phyloP scores from a whole-genome alignment of 2,329 filamentous ascomycete species.

The Nigrospora osmanthi region DNA sequence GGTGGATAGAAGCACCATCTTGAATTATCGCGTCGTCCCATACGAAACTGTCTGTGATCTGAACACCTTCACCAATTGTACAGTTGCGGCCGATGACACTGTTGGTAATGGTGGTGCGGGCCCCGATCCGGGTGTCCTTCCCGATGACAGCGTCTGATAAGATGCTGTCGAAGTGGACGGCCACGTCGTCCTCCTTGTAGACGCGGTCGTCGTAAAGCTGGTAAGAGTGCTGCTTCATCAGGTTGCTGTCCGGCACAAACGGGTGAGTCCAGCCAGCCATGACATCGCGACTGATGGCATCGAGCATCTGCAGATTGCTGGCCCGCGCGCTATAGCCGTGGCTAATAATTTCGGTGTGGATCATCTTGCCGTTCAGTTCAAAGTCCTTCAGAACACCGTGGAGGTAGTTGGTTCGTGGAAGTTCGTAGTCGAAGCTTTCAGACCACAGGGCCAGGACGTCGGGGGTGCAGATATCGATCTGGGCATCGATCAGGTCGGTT shows the following conservation, averaged over 20 bases:
- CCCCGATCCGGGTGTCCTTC: slow-evolving; percentile 65
- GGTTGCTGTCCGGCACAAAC: slow-evolving; percentile 80
- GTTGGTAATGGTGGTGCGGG: slow-evolving; percentile 60
- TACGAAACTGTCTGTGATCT: slow-evolving; percentile 73
- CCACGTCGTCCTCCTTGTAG: slow-evolving; percentile 73
- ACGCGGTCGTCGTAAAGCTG: slow-evolving; percentile 60
- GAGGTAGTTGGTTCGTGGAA: slow-evolving; percentile 80
- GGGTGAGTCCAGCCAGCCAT: slow-evolving; percentile 82
- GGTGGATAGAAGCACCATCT: slow-evolving; percentile 62
- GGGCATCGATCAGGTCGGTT: slow-evolving; percentile 84
- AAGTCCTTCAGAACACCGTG: slow-evolving; percentile 93
- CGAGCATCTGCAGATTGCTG: slow-evolving; percentile 81
- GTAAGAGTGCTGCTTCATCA: slow-evolving; percentile 72
- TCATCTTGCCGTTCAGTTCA: slow-evolving; percentile 94
- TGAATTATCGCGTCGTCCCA: slow-evolving; percentile 80
- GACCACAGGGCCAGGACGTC: slow-evolving; percentile 94
- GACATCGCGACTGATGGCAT: slow-evolving; percentile 81
- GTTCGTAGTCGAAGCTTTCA: slow-evolving; percentile 95
- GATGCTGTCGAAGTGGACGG: slow-evolving; percentile 63
- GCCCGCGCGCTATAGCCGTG: slow-evolving; percentile 83
- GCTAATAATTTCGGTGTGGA: slow-evolving; percentile 79
- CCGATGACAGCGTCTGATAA: slow-evolving; percentile 71
- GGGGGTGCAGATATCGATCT: slow-evolving; percentile 95
- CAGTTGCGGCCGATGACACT: slow-evolving; percentile 80
- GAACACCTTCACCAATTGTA: slow-evolving; percentile 77